Evolutionary conservation across 495 filamentous ascomycete species (phyloP).

Genomic region (Cladorrhinum samala): DNA sequence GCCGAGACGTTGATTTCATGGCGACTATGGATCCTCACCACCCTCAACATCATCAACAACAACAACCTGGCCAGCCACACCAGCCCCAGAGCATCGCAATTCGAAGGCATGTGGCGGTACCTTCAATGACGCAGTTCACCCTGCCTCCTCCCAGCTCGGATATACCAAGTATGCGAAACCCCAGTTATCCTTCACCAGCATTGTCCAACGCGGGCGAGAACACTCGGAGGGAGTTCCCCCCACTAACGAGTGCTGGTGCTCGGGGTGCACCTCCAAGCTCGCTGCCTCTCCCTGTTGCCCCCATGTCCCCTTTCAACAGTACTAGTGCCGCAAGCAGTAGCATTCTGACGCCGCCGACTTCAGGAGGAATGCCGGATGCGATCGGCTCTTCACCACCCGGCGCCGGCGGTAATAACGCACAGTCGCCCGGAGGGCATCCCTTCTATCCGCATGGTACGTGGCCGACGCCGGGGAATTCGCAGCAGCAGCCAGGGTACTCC

Average conservation of each 20-base stretch:
- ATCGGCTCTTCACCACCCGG: constrained; percentile 51
- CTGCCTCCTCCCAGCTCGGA: constrained; percentile 50
- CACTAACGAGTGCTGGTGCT: no score
- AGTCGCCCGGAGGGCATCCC: constrained; percentile 39
- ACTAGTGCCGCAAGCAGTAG: constrained; percentile 44
- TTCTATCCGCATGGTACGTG: constrained; percentile 44
- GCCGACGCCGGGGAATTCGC: constrained; percentile 48
- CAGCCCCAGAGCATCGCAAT: constrained; percentile 30
- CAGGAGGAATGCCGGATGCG: constrained; percentile 50
- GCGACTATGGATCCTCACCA: no score
- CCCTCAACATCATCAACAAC: no score
- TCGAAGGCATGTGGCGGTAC: constrained; percentile 56
- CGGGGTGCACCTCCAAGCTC: constrained; percentile 2
- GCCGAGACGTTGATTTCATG: no score
- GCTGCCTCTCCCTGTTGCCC: constrained; percentile 20
- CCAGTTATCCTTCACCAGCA: constrained; percentile 17
- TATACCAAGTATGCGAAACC: constrained; percentile 38
- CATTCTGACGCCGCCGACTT: constrained; percentile 39
- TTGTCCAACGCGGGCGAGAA: constrained; percentile 12
- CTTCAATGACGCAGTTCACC: constrained; percentile 51
- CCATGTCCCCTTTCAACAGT: constrained; percentile 39
- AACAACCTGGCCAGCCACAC: no score
- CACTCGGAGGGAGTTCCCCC: constrained; percentile 5
- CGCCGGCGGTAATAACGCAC: constrained; percentile 49
- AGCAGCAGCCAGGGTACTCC: constrained; percentile 41